Evolutionary conservation across 305 asterid genomes (phyloP).

Genomic region (Rubia peregrina): DNA sequence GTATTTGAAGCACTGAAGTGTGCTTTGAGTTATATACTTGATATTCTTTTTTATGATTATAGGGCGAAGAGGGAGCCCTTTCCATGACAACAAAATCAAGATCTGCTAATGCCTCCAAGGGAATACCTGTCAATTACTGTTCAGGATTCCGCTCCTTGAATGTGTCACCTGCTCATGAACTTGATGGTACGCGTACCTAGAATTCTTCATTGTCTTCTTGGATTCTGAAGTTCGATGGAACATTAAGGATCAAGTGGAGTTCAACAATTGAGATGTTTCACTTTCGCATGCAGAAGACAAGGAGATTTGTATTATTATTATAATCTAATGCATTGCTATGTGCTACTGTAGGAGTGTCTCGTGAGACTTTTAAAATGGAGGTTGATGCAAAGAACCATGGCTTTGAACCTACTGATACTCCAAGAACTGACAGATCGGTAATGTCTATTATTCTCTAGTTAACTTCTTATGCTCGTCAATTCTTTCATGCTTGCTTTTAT

Average conservation of each 20-base stretch:
- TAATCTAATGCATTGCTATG: neutral
- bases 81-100: slow-evolving; percentile 85
- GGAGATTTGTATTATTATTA: neutral
- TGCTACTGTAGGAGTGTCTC: slow-evolving; percentile 64
- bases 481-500: neutral
- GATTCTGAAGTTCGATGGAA: neutral
- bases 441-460: slow-evolving; percentile 18
- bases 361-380: slow-evolving; percentile 62
- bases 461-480: slow-evolving; percentile 6
- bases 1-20: neutral
- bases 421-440: slow-evolving; percentile 97
- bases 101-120: slow-evolving; percentile 73
- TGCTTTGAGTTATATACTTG: neutral
- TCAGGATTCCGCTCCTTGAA: slow-evolving; percentile 80
- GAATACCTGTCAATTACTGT: slow-evolving; percentile 89
- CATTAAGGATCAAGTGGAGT: neutral
- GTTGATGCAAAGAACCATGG: slow-evolving; percentile 76
- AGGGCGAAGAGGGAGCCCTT: slow-evolving; percentile 99
- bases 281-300: neutral
- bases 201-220: neutral
- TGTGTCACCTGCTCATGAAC: slow-evolving; percentile 41
- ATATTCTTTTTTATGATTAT: slow-evolving; percentile 12
- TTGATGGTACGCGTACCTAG: slow-evolving; percentile 47
- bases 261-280: neutral
- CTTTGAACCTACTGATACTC: slow-evolving; percentile 82